phyloP scores from a whole-genome alignment of 2,329 filamentous ascomycete species.

The Diaporthe sp. region DNA sequence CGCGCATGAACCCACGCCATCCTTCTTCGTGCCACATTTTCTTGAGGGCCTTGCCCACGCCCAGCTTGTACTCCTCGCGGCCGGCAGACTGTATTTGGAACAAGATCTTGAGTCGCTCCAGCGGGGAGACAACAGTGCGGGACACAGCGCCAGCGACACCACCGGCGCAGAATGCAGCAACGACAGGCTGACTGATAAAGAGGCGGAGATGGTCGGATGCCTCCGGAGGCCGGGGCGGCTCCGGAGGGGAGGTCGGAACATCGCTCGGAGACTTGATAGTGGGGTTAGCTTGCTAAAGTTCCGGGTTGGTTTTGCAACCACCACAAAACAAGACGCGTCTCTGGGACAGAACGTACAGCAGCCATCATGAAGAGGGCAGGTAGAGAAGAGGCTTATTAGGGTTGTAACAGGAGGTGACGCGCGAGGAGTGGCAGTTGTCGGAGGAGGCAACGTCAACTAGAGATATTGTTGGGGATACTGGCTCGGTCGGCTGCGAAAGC shows the following conservation, averaged over 20 bases:
- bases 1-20: conserved; percentile 96
- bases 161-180: conserved; percentile 93
- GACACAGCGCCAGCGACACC: conserved; percentile 97
- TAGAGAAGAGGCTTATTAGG: conserved; percentile 8
- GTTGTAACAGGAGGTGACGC: conserved; percentile 27
- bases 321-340: neutral
- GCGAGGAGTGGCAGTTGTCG: conserved; percentile 3
- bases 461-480: neutral
- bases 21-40: conserved; percentile 99
- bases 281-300: conserved; percentile 27
- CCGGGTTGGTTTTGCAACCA: neutral
- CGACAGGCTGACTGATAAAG: conserved; percentile 80
- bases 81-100: conserved; percentile 94
- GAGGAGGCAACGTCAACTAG: conserved; percentile 26
- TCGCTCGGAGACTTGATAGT: conserved; percentile 29
- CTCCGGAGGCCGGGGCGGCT: conserved; percentile 40
- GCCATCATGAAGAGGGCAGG: conserved; percentile 46
- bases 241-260: conserved; percentile 11
- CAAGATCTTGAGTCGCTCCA: conserved; percentile 97
- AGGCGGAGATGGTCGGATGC: conserved; percentile 52
- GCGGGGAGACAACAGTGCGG: conserved; percentile 93
- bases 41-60: conserved; percentile 84
- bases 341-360: conserved; percentile 45
- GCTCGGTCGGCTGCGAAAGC: conserved; percentile 15
- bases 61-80: conserved; percentile 92